Evolutionary conservation across 2,329 filamentous ascomycete species (phyloP).

Genomic region (Aspergillus alliaceus): DNA sequence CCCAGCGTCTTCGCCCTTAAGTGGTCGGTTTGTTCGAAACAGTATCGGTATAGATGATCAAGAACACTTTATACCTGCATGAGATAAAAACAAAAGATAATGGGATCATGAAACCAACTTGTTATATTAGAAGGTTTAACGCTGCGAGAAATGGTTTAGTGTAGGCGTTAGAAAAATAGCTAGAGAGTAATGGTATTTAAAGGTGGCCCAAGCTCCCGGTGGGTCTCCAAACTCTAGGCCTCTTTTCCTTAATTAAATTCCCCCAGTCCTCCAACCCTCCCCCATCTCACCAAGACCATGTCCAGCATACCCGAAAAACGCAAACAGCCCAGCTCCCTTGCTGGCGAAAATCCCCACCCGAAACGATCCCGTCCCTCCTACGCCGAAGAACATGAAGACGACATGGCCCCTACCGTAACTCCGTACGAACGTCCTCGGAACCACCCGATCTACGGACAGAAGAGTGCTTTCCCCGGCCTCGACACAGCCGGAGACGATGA

Average conservation of each 20-base stretch:
- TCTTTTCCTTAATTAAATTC: constrained; percentile 15
- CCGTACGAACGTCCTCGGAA: constrained; percentile 45
- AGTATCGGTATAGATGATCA: neutral
- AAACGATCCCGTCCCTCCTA: constrained; percentile 35
- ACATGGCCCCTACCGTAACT: constrained; percentile 13
- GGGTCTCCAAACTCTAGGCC: neutral
- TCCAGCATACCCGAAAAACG: constrained; percentile 36
- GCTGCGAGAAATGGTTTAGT: neutral
- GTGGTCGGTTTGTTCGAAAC: neutral
- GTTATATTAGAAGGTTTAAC: neutral
- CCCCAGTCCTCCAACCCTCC: neutral
- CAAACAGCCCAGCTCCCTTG: constrained; percentile 23
- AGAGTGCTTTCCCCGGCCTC: constrained; percentile 68
- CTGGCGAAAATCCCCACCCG: constrained; percentile 16
- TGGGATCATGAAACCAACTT: constrained; percentile 14
- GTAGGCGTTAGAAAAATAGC: neutral
- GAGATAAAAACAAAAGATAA: constrained; percentile 15
- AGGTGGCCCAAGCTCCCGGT: constrained; percentile 27
- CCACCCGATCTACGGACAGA: constrained; percentile 69
- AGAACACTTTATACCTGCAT: neutral
- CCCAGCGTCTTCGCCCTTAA: constrained; percentile 52
- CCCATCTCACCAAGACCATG: neutral
- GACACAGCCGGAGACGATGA: constrained; percentile 53
- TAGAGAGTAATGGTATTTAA: neutral
- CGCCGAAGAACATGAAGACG: constrained; percentile 29